Conservation (phyloP, 2,329 filamentous ascomycete genomes). For the Plectosphaerella cucumerina region DNA sequence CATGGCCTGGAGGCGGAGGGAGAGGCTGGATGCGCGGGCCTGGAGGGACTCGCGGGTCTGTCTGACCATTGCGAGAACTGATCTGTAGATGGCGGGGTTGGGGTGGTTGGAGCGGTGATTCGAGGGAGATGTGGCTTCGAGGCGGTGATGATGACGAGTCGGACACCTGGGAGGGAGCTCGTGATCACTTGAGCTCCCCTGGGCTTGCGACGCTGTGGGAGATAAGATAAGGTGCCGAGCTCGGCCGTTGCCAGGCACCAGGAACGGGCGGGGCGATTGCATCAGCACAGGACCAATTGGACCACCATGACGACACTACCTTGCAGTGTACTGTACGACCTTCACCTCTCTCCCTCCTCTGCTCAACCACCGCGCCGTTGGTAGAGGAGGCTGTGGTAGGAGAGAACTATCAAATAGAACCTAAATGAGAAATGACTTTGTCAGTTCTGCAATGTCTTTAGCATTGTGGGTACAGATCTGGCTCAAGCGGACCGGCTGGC, state of each 20-base stretch:
- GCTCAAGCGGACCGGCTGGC: too few species aligned
- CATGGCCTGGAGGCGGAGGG: conserved; percentile 36
- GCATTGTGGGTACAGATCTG: too few species aligned
- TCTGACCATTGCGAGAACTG: conserved; percentile 33
- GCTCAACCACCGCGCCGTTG: too few species aligned
- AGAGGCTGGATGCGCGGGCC: conserved; percentile 38
- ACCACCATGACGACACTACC: too few species aligned
- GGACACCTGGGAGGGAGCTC: not conserved
- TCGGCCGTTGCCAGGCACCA: not conserved
- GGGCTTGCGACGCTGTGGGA: not conserved
- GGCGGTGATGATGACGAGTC: not conserved
- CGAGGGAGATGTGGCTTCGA: not conserved
- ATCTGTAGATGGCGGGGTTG: not conserved
- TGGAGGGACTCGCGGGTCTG: conserved; percentile 40
- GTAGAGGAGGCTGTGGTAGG: too few species aligned
- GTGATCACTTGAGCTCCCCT: not conserved
- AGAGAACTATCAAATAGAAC: too few species aligned
- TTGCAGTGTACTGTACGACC: too few species aligned
- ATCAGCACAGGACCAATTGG: too few species aligned
- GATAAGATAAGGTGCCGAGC: not conserved
- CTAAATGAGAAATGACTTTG: too few species aligned
- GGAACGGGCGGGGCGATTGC: too few species aligned
- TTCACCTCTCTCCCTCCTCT: too few species aligned
- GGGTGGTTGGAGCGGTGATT: conserved; percentile 2
- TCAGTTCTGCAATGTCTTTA: too few species aligned